Evolutionary conservation across 2,329 filamentous ascomycete species (phyloP).

Genomic region (Trichoderma sp.): DNA sequence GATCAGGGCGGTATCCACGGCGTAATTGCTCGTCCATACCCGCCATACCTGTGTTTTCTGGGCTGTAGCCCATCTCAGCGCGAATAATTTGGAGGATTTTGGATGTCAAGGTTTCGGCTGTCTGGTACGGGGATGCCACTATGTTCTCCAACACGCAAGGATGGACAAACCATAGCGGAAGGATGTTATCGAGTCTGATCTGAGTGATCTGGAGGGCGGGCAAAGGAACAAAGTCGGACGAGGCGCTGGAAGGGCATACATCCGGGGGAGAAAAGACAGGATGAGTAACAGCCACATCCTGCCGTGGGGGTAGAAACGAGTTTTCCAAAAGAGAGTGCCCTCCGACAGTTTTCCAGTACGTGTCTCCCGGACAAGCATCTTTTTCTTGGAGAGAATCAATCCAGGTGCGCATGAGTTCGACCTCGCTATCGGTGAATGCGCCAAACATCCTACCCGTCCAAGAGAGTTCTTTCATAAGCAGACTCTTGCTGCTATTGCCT

Average conservation of each 20-base stretch:
- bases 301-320: slow-evolving; percentile 4
- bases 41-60: slow-evolving; percentile 18
- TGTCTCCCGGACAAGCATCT: background rate
- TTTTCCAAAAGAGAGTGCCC: background rate
- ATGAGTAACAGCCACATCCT: slow-evolving; percentile 1
- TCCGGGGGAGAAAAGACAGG: background rate
- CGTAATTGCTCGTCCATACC: slow-evolving; percentile 27
- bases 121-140: slow-evolving; percentile 21
- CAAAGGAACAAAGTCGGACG: background rate
- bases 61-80: slow-evolving; percentile 26
- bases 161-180: slow-evolving; percentile 29
- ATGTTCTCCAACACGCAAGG: slow-evolving; percentile 24
- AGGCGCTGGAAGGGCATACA: background rate
- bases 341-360: background rate
- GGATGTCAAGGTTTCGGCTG: slow-evolving; percentile 1
- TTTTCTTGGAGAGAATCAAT: slow-evolving; percentile 27
- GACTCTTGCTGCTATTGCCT: slow-evolving; percentile 46
- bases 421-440: slow-evolving; percentile 50
- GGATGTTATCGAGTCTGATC: background rate
- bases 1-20: background rate
- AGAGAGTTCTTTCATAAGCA: slow-evolving; percentile 46
- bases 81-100: slow-evolving; percentile 25
- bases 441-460: slow-evolving; percentile 57
- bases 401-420: slow-evolving; percentile 24
- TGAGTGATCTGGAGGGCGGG: slow-evolving; percentile 8